phyloP scores from a whole-genome alignment of 306 rosid genomes.

The Gastrolobium bilobum region DNA sequence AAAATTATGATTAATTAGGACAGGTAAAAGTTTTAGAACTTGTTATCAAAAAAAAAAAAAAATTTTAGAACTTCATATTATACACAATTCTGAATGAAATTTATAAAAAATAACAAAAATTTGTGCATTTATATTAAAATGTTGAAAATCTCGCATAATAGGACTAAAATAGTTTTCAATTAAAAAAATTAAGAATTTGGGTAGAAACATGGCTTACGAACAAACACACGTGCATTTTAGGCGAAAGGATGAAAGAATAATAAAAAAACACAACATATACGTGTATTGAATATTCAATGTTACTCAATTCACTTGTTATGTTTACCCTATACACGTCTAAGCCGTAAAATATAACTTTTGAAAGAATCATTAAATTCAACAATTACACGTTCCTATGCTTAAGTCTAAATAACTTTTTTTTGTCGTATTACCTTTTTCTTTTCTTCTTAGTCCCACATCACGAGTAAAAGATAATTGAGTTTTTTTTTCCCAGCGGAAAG shows the following conservation, averaged over 20 bases:
- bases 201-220: neutral
- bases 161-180: neutral
- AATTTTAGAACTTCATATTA: neutral
- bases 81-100: neutral
- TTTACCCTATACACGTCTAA: no score
- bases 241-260: neutral
- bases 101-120: neutral
- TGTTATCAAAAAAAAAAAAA: no score
- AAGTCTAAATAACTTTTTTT: no score
- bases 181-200: neutral
- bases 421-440: no score
- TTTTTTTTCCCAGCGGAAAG: no score
- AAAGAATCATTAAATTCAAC: no score
- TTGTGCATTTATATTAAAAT: neutral
- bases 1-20: neutral
- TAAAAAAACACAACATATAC: neutral
- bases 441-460: no score
- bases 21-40: neutral
- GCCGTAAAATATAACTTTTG: no score
- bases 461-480: no score
- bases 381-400: no score
- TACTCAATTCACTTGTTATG: no score
- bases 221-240: neutral
- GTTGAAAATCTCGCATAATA: neutral
- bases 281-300: neutral